Base-by-base conservation (phyloP, 2,329 filamentous ascomycete species). In the Nothophaeocryptopus gaeumannii region DNA sequence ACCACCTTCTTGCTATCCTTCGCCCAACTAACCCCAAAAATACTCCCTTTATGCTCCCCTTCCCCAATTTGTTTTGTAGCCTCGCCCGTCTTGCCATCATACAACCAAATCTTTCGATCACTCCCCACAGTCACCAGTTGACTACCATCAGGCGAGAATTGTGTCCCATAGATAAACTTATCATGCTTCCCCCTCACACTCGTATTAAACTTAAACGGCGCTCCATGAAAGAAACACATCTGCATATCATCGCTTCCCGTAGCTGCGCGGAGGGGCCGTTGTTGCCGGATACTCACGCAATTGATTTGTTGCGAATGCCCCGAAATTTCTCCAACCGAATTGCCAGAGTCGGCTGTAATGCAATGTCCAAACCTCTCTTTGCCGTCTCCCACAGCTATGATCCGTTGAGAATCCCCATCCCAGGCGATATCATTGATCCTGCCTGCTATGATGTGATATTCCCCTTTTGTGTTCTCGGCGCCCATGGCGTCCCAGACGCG, bases 371-470 rank as follows among this genome's bases (percentile, higher is more conserved):
- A 96, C 49, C 89, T 82, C 74, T 97, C 90, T 66, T 92, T 91
- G 44, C 93, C 93, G 62, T 97, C 88, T 38, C 93, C 93, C 5
- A 99, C 92, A 3, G 92, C 93, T 64, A 97, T 96, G 66, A 99
- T 86, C 42, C 93, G 86, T 75, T 96, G 91, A 54, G 88, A 95
- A 72, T 99, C 93, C 50, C 91, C 92, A 65, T 97, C 93, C 91
- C 93, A 99, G 1, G 90, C 92, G 58, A 99, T 83, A 69, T 99
- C 93, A 68, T 96, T 95, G 73, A 99, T 92, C 46, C 89, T 86
- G 10, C 93, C 93, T 31, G 88, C 90, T 64, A 97, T 91, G 72
- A 97, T 96, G 66, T 84, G 81, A 72, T 96, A 97, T 71, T 97
- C 92, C 59, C 91, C 89, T 71, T 95, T 95, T 39, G 89, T 96